Conservation (phyloP, 495 filamentous ascomycete genomes). For the Neurospora sp. region DNA sequence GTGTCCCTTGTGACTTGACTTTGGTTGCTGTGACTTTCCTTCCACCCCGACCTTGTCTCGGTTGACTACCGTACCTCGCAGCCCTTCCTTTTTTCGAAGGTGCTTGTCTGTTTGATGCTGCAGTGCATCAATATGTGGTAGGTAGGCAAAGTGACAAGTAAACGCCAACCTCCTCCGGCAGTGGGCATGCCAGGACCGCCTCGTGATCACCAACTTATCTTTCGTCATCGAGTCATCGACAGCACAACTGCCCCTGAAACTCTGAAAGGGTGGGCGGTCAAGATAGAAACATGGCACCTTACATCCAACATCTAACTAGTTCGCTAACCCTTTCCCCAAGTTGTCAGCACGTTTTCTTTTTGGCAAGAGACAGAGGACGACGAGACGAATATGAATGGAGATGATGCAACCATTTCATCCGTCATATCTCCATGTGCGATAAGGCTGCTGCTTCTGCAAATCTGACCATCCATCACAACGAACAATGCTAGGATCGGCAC, state of each 20-base stretch:
- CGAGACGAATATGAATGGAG: neutral
- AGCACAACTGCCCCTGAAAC: neutral
- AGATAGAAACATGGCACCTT: neutral
- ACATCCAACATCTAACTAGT: neutral
- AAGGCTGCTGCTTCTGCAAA: neutral
- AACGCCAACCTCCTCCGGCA: neutral
- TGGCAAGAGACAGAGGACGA: neutral
- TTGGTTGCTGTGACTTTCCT: neutral
- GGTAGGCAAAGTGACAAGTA: neutral
- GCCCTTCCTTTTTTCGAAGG: neutral
- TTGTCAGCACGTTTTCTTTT: neutral
- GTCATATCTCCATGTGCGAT: neutral
- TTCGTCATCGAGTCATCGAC: slow-evolving; percentile 19
- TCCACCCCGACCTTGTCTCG: neutral
- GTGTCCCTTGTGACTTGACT: neutral
- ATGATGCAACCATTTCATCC: neutral
- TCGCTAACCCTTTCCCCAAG: neutral
- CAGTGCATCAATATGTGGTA: neutral
- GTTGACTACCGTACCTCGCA: neutral
- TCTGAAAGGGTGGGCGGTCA: neutral
- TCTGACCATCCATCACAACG: neutral
- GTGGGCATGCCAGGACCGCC: neutral
- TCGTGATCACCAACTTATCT: slow-evolving; percentile 21
- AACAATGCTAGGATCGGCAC: neutral
- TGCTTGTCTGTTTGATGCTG: neutral